Evolutionary conservation across 139 green algal species (phyloP).

Genomic region (Astrephomene gubernaculifera): DNA sequence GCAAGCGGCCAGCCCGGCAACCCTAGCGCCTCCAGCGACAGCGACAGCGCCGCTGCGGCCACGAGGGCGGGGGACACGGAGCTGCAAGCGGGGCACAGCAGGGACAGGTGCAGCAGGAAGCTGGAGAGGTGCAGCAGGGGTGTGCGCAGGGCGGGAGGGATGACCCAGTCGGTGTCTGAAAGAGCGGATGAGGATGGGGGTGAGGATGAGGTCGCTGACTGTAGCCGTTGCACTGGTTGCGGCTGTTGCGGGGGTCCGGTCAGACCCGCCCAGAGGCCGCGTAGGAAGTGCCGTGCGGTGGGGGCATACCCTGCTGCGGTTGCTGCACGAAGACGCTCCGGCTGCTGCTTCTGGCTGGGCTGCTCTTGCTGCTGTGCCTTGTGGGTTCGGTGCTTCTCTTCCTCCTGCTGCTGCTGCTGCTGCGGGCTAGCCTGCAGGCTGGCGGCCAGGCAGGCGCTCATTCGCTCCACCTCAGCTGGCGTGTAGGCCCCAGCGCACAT

Average conservation of each 20-base stretch:
- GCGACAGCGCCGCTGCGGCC: conserved; percentile 18
- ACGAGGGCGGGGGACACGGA: neutral
- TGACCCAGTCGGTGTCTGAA: no score
- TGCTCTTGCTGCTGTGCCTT: no score
- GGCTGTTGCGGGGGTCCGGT: neutral
- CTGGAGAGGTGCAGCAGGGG: neutral
- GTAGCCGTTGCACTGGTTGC: no score
- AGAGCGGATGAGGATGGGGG: no score
- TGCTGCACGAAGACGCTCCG: neutral
- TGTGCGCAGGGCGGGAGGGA: no score
- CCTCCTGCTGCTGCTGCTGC: no score
- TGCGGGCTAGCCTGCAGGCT: neutral
- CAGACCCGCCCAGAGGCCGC: neutral
- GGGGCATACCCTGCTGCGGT: neutral
- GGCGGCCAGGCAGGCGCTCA: neutral
- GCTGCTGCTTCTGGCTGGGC: no score
- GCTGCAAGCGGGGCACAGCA: neutral
- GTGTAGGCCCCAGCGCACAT: conserved; percentile 12
- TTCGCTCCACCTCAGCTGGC: neutral
- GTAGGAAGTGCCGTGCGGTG: conserved; percentile 11
- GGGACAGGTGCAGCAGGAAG: conserved; percentile 30
- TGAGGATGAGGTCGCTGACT: no score
- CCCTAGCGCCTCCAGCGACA: neutral
- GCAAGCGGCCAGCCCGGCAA: neutral
- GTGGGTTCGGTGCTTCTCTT: no score